Conservation (phyloP, 768 basidiomycete genomes). For the Suillus luteus region DNA sequence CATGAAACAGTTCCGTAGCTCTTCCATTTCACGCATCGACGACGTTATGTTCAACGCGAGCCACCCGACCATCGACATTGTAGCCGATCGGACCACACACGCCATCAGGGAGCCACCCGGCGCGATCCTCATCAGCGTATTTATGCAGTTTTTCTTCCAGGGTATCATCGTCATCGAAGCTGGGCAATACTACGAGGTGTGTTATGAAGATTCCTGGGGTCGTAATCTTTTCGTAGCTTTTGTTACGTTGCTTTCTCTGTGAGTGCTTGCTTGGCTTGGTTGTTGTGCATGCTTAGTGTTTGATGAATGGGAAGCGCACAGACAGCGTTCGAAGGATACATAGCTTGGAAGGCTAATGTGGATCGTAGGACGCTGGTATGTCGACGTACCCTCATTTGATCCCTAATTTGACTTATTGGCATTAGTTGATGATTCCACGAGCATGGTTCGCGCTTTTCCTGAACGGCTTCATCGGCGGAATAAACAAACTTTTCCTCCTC, state of each 20-base stretch:
- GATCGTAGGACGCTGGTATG: conserved; percentile 37
- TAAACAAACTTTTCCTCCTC: conserved; percentile 53
- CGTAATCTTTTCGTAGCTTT: conserved; percentile 44
- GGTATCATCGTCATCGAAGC: conserved; percentile 45
- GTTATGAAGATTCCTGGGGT: conserved; percentile 44
- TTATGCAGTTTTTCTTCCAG: conserved; percentile 51
- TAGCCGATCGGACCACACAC: conserved; percentile 18
- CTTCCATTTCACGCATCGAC: background rate
- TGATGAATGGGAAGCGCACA: conserved; percentile 33
- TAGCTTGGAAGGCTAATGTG: conserved; percentile 42
- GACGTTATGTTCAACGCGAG: conserved; percentile 1
- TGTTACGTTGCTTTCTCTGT: conserved; percentile 46
- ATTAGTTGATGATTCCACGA: conserved; percentile 33
- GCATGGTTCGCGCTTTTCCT: conserved; percentile 49
- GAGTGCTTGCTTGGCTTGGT: conserved; percentile 18
- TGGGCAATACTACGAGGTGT: conserved; percentile 43
- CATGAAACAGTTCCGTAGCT: background rate
- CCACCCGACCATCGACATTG: background rate
- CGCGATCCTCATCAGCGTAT: conserved; percentile 46
- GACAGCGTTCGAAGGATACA: conserved; percentile 43
- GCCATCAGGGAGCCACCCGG: conserved; percentile 35
- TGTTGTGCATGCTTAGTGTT: background rate
- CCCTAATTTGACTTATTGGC: conserved; percentile 12
- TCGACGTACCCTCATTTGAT: conserved; percentile 7
- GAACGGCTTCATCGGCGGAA: conserved; percentile 47